Percentiles rank a stretch among this genome's conserved stretches.
Evolutionary conservation across 2,329 filamentous ascomycete genomes (phyloP).

Genomic region (Dactylellina haptotyla): DNA sequence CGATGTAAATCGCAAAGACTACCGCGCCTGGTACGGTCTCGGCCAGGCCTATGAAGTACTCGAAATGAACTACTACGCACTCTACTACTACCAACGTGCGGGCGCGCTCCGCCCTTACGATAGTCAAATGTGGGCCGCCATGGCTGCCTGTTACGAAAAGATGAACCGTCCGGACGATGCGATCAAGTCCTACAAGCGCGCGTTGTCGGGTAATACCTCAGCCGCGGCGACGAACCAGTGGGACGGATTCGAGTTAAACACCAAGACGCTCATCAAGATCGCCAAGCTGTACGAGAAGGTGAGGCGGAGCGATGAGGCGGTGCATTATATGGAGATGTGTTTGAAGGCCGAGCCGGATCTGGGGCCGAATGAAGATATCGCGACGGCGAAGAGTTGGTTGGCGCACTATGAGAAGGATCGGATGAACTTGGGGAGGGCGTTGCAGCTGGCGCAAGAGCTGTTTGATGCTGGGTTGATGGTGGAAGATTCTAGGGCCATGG

Average conservation of each 20-base stretch:
- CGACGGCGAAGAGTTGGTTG: constrained; percentile 92
- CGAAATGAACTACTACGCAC: constrained; percentile 95
- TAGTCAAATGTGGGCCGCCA: constrained; percentile 98
- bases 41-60: constrained; percentile 97
- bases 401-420: constrained; percentile 81
- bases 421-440: constrained; percentile 78
- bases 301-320: constrained; percentile 79
- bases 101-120: constrained; percentile 94
- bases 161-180: constrained; percentile 88
- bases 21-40: constrained; percentile 96
- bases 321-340: constrained; percentile 94
- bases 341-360: constrained; percentile 85
- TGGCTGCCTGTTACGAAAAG: constrained; percentile 89
- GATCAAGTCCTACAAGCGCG: constrained; percentile 93
- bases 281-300: constrained; percentile 87
- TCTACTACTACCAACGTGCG: constrained; percentile 98
- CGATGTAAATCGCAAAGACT: constrained; percentile 91
- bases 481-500: constrained; percentile 93
- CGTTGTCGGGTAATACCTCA: constrained; percentile 73
- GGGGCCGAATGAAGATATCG: constrained; percentile 89
- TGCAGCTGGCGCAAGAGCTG: constrained; percentile 84
- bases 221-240: constrained; percentile 66
- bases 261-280: constrained; percentile 89
- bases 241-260: constrained; percentile 75
- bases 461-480: constrained; percentile 97